Base-by-base conservation (phyloP, 345 rosid genomes). In the Geranium brycei region DNA sequence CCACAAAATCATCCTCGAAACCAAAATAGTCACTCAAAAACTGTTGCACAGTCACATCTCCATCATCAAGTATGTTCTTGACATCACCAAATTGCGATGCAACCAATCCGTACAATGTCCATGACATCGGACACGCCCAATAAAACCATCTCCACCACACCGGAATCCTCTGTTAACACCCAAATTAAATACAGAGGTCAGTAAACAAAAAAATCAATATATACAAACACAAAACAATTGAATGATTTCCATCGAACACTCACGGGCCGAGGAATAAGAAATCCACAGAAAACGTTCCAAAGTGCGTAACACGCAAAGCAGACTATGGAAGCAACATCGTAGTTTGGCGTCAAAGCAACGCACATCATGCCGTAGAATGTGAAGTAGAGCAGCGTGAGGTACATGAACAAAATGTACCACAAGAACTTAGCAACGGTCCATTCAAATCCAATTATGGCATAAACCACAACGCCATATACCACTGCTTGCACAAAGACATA, bases 81-180 rank as follows among this genome's bases (percentile, higher is more conserved):
- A 72, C 28, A 35, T 80, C 79, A 12, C 79, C 81, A 16, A 28
- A 80, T 38, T 80, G 83, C 3, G 83, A 80, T 13, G 64, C 73
- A 6, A 77, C 61, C 63, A 80, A 41, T 19, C 83, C 83, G 65
- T 80, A 72, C 59, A 80, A 56, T 7, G 75, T 77, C 81, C 81
- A 80, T 4, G 79, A 40, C 4, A 77, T 62, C 3, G 83, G 83
- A 31, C 75, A 72, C 18, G 47, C 67, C 83, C 83, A 80, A 31
- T 69, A 77, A 75, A 74, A 80, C 83, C 81, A 80, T 61, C 73
- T 77, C 83, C 83, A 80, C 83, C 83, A 80, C 8, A 75, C 60
- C 0, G 83, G 79, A 0, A 80, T 77, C 58, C 65, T 67, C 83
- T 80, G 80, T 66, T 64, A 60, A 55, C n/a, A n/a, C n/a, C n/a